Conservation (phyloP, 257 asterid genomes). For the Scutellaria galericulata region DNA sequence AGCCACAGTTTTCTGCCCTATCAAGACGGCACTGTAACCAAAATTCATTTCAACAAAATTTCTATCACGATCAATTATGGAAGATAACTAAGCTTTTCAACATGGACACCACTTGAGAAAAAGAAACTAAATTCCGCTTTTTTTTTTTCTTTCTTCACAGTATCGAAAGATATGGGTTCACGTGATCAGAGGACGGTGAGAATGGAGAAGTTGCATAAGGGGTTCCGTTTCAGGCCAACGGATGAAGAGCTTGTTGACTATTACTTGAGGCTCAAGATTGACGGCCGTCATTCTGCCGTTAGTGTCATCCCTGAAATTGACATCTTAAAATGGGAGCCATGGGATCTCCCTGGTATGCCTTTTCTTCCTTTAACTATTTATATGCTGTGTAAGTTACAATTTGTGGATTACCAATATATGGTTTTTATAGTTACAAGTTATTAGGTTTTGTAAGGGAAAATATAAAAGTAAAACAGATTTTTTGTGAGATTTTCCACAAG, state of each 20-base stretch:
- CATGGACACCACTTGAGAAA: constrained; percentile 41
- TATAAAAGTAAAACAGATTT: too few relatives aligned
- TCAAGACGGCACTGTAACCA: too few relatives aligned
- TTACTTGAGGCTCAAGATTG: constrained; percentile 70
- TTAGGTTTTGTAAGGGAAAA: too few relatives aligned
- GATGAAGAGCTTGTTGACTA: constrained; percentile 75
- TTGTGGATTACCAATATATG: too few relatives aligned
- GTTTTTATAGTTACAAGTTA: too few relatives aligned
- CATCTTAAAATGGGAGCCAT: constrained; percentile 89
- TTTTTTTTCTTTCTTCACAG: not conserved
- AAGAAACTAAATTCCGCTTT: constrained; percentile 30
- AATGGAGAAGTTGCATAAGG: constrained; percentile 68
- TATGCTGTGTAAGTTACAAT: too few relatives aligned
- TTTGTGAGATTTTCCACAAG: too few relatives aligned
- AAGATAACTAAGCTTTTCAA: constrained; percentile 2
- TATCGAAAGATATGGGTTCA: not conserved
- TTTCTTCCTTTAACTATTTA: not conserved
- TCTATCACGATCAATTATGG: too few relatives aligned
- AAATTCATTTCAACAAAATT: too few relatives aligned
- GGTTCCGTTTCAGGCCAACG: constrained; percentile 76
- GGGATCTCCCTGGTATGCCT: constrained; percentile 84
- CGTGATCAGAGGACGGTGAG: constrained; percentile 28
- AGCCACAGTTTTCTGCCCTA: too few relatives aligned
- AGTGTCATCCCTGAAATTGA: constrained; percentile 76
- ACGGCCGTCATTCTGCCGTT: constrained; percentile 69